Evolutionary conservation across 352 stramenopile species (phyloP), one percentile per base, ranked within the genome.

Genomic region (Globisporangium radiosum): DNA sequence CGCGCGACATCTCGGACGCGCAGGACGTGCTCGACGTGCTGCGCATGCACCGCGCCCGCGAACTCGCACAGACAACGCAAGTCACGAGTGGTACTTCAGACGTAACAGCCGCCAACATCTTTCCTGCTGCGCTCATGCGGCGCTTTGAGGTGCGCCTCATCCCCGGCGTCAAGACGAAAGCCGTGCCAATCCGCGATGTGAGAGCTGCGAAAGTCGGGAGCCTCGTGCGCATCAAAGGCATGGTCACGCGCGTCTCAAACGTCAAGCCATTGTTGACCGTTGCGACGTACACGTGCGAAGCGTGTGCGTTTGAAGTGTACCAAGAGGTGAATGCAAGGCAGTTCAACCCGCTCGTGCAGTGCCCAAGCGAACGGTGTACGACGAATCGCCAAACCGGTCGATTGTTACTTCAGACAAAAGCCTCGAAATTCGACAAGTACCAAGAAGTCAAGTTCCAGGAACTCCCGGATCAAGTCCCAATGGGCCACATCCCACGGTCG

Each of bases 391-490:
- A 78, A 13, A 78, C 78, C 33, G 90, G 91, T 0, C 78, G 84
- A 1, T 61, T 99, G 36, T 74, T 98, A 44, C 73, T 99, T 60
- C 96, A 99, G 72, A 98, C 97, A 0, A 93, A 98, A 51, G 97
- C 95, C 4, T 98, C 85, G 66, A 99, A 98, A 67, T 99, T 99
- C 70, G 83, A 98, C 62, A 99, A 99, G 62, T 99, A 98, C 72
- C 98, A 99, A 68, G 97, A 99, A 73, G 71, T 99, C 13, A 98
- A 98, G 67, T 90, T 99, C 57, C 98, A 99, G 66, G 85, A 93
- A 51, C 67, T 92, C 10, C 85, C 85, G 0, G 82, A 96, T 65
- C 87, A 96, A 57, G 97, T 99, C 33, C 98, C 98, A 3, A 98
- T 99, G 80, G 98, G 98, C 48, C 96, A 99, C 71, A 97, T 99